Percentiles rank a stretch among this genome's conserved stretches.
phyloP scores from a whole-genome alignment of 2,329 filamentous ascomycete genomes.

The Pezicula rhizophila region DNA sequence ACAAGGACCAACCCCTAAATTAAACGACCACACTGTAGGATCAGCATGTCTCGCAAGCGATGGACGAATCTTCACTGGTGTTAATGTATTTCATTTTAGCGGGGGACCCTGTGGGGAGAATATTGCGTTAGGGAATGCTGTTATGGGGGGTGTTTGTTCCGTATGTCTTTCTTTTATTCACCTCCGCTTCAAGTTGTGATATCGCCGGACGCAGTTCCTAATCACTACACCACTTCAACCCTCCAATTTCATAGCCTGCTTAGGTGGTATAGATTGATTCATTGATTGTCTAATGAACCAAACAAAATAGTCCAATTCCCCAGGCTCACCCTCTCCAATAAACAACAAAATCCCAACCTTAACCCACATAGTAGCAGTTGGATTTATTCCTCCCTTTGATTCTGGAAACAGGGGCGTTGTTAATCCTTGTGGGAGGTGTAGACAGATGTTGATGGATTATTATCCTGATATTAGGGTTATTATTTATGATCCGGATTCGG shows the following conservation, averaged over 20 bases:
- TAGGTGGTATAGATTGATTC: too few relatives aligned
- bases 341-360: too few relatives aligned
- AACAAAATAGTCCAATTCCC: too few relatives aligned
- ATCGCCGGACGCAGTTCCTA: too few relatives aligned
- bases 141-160: slow-evolving; percentile 10
- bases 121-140: slow-evolving; percentile 14
- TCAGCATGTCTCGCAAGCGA: slow-evolving; percentile 9
- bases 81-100: slow-evolving; percentile 14
- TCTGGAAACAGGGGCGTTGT: slow-evolving; percentile 14
- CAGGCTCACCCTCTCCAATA: too few relatives aligned
- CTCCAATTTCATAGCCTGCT: too few relatives aligned
- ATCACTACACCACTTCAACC: too few relatives aligned
- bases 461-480: slow-evolving; percentile 15
- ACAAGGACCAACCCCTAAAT: neutral
- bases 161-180: neutral
- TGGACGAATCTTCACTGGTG: slow-evolving; percentile 12
- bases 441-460: slow-evolving; percentile 19
- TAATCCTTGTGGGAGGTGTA: slow-evolving; percentile 17
- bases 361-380: slow-evolving; percentile 3
- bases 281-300: too few relatives aligned
- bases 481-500: slow-evolving; percentile 3
- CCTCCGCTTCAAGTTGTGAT: too few relatives aligned
- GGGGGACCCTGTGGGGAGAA: slow-evolving; percentile 16
- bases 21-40: slow-evolving; percentile 12
- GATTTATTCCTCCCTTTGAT: slow-evolving; percentile 10